phyloP scores from a whole-genome alignment of 2,329 filamentous ascomycete genomes.

The Phoma herbarum region DNA sequence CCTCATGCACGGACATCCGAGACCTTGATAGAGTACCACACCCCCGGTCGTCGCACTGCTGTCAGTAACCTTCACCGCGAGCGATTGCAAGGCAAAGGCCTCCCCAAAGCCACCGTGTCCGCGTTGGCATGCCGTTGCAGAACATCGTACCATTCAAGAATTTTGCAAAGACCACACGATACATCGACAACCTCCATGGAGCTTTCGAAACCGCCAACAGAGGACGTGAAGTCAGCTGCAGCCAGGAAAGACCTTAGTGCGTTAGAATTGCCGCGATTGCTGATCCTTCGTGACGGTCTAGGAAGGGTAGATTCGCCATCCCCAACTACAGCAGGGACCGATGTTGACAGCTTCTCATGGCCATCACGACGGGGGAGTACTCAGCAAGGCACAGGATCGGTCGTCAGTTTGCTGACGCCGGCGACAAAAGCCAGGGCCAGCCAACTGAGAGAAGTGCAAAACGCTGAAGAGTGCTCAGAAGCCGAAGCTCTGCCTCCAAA shows the following conservation, averaged over 20 bases:
- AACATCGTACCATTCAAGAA: neutral
- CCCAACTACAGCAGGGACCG: neutral
- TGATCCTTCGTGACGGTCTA: neutral
- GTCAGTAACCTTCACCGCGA: neutral
- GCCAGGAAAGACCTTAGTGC: neutral
- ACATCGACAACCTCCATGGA: neutral
- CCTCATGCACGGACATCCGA: neutral
- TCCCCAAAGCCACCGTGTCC: neutral
- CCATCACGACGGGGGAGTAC: conserved; percentile 3
- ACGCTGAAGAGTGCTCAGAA: conserved; percentile 6
- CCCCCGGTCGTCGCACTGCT: neutral
- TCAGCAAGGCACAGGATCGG: conserved; percentile 21
- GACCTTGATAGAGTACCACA: neutral
- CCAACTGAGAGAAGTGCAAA: conserved; percentile 20
- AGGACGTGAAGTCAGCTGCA: no score
- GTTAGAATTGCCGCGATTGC: neutral
- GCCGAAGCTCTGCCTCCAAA: neutral
- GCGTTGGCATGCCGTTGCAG: conserved; percentile 1
- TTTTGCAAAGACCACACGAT: neutral
- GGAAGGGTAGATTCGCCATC: neutral
- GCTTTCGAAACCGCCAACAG: no score
- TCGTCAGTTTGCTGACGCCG: conserved; percentile 16
- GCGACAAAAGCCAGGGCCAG: conserved; percentile 21
- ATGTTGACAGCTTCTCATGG: conserved; percentile 1
- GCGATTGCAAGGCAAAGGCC: neutral